Evolutionary conservation across 129 eudicot genomes (phyloP).

Genomic region (Artemisia argyi): DNA sequence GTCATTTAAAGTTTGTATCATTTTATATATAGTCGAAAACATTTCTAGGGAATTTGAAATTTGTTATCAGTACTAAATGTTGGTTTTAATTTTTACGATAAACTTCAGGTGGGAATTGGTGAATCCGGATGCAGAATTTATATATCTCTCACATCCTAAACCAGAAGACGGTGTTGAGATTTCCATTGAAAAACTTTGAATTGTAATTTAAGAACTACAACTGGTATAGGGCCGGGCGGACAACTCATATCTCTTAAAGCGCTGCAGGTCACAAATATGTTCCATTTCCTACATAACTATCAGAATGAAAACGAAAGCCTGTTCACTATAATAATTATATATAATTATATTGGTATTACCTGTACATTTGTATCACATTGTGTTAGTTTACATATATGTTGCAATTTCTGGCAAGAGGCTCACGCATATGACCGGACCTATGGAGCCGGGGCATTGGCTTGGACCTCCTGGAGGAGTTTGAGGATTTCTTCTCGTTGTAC

Average conservation of each 20-base stretch:
- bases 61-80: background rate
- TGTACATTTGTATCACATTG: background rate
- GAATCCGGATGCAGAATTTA: slow-evolving; percentile 52
- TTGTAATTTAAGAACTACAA: slow-evolving; percentile 3
- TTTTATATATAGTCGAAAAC: background rate
- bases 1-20: background rate
- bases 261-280: background rate
- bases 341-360: background rate
- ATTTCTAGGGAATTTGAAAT: background rate
- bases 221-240: background rate
- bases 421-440: background rate
- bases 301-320: background rate
- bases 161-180: slow-evolving; percentile 57
- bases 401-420: slow-evolving; percentile 10
- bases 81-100: background rate
- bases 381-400: slow-evolving; percentile 9
- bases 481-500: slow-evolving; percentile 56
- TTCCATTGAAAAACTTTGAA: slow-evolving; percentile 27
- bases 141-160: slow-evolving; percentile 57
- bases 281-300: background rate
- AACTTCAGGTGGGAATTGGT: slow-evolving; percentile 57
- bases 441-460: slow-evolving; percentile 35
- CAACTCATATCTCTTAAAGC: background rate
- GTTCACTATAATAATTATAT: background rate
- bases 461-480: slow-evolving; percentile 44